phyloP scores from a whole-genome alignment of 2,329 filamentous ascomycete genomes.

The Pseudopyrenochaeta lycopersici region DNA sequence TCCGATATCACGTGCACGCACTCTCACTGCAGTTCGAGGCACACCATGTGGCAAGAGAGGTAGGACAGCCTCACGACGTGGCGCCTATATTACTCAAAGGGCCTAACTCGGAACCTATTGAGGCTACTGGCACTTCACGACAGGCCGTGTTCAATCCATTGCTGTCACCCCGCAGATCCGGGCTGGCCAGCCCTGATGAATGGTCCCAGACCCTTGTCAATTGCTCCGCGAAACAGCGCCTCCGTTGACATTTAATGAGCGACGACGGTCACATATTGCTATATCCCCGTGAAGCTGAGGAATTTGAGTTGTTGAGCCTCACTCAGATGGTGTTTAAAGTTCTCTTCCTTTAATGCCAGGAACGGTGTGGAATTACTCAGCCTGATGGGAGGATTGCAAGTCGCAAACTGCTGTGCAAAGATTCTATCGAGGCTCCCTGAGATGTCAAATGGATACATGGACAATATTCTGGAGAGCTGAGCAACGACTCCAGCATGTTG shows the following conservation, averaged over 20 bases:
- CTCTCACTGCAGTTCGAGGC: constrained; percentile 7
- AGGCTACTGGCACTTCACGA: background rate
- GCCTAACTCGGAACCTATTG: background rate
- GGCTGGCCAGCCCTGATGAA: constrained; percentile 13
- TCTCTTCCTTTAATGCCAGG: too few species aligned
- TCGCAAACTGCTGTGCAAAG: too few species aligned
- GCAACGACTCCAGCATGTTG: background rate
- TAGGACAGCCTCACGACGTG: background rate
- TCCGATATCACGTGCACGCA: constrained; percentile 30
- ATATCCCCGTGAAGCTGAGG: background rate
- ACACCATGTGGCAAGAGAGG: background rate
- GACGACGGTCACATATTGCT: background rate
- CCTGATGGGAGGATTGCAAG: too few species aligned
- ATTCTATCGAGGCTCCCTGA: too few species aligned
- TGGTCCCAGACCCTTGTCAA: constrained; percentile 11
- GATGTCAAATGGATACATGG: too few species aligned
- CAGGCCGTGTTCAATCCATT: background rate
- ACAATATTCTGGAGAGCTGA: too few species aligned
- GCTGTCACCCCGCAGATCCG: constrained; percentile 3
- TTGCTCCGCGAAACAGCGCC: constrained; percentile 3
- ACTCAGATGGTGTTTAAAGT: too few species aligned
- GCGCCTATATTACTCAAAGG: background rate
- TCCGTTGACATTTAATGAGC: background rate
- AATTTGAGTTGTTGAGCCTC: too few species aligned
- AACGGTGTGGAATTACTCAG: too few species aligned